Evolutionary conservation across 2,329 filamentous ascomycete species (phyloP).

Genomic region (Trichoderma guizhouense): DNA sequence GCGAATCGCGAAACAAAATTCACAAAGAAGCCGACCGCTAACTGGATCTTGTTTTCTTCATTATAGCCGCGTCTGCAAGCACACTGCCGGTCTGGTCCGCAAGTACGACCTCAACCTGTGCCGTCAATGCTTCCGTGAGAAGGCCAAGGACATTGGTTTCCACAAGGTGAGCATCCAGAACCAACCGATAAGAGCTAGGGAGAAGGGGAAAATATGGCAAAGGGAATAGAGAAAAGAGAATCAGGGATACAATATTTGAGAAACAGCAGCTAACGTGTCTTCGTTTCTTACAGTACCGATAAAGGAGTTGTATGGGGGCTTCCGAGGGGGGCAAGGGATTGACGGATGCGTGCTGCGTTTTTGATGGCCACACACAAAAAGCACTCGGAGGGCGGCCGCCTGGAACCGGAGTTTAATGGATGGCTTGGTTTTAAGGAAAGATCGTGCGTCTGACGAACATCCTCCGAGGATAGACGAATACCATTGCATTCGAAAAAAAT

Average conservation of each 20-base stretch:
- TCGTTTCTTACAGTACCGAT: conserved; percentile 34
- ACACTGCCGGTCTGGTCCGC: conserved; percentile 98
- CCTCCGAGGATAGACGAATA: conserved; percentile 44
- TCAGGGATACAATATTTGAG: neutral
- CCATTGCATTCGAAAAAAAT: conserved; percentile 37
- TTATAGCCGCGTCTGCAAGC: conserved; percentile 69
- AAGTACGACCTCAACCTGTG: conserved; percentile 96
- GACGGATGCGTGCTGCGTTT: conserved; percentile 24
- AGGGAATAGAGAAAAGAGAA: neutral
- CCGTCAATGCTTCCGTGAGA: conserved; percentile 77
- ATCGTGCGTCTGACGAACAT: conserved; percentile 42
- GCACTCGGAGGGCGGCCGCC: conserved; percentile 43
- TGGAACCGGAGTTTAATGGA: conserved; percentile 46
- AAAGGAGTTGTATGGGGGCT: conserved; percentile 27
- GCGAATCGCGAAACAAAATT: neutral
- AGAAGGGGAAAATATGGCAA: neutral
- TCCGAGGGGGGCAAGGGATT: conserved; percentile 23
- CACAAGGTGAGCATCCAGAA: conserved; percentile 55
- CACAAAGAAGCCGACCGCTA: conserved; percentile 24
- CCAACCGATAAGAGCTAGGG: neutral
- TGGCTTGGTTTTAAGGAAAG: conserved; percentile 43
- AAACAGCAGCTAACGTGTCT: conserved; percentile 21
- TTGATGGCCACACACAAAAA: conserved; percentile 35
- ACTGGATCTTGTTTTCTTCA: conserved; percentile 25
- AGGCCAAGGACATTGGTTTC: conserved; percentile 69